Evolutionary conservation across 2,329 filamentous ascomycete species (phyloP).

Genomic region (Apiospora sp.): DNA sequence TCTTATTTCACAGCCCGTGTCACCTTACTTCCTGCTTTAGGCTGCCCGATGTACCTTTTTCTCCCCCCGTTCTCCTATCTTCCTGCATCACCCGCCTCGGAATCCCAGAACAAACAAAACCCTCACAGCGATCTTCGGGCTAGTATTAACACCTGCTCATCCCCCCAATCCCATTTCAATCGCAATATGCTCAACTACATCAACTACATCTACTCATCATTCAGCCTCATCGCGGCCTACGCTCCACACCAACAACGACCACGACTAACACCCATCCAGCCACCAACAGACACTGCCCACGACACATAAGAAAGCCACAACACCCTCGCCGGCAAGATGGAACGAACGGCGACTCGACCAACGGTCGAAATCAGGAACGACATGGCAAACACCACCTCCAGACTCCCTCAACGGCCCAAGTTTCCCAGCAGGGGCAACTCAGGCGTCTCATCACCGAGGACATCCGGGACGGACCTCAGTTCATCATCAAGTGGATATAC

Average conservation of each 20-base stretch:
- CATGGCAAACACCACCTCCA: not conserved
- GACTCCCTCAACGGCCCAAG: not conserved
- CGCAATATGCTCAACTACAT: slow-evolving; percentile 16
- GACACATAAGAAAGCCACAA: slow-evolving; percentile 4
- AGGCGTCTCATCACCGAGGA: not conserved
- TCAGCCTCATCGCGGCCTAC: not conserved
- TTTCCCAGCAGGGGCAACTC: slow-evolving; percentile 9
- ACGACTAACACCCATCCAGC: not conserved
- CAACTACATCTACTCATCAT: slow-evolving; percentile 15
- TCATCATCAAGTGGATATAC: slow-evolving; percentile 2
- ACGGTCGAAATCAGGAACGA: slow-evolving; percentile 14
- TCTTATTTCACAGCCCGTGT: slow-evolving; percentile 15
- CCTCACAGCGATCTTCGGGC: slow-evolving; percentile 4
- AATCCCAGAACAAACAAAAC: slow-evolving; percentile 4
- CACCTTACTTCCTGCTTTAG: slow-evolving; percentile 6
- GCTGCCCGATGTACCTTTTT: slow-evolving; percentile 17
- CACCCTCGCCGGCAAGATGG: not conserved
- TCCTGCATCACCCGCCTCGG: not conserved
- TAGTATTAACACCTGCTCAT: not conserved
- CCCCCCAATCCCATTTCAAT: not conserved
- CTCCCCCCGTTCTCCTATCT: not conserved
- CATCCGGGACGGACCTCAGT: not conserved
- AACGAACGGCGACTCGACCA: slow-evolving; percentile 13
- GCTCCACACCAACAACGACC: not conserved
- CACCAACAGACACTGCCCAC: slow-evolving; percentile 11